Percentiles rank a stretch among this genome's conserved stretches.
Evolutionary conservation across 169 alveolate species (phyloP).

Genomic region (Eimeria maxima): DNA sequence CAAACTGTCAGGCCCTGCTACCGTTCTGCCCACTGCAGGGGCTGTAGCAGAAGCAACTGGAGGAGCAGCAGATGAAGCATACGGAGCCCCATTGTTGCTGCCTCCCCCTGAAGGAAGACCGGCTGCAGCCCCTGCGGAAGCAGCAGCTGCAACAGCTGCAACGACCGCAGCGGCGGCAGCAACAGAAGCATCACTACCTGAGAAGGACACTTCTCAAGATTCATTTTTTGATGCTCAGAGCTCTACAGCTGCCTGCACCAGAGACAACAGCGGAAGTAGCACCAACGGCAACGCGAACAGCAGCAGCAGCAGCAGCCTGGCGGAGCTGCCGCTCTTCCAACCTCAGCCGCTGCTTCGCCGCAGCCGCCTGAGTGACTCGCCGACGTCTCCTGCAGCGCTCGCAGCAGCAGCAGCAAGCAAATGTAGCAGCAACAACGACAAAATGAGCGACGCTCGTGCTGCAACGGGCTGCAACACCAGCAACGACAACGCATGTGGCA

Average conservation of each 20-base stretch:
- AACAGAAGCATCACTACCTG: background rate
- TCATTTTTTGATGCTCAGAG: background rate
- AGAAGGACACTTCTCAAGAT: background rate
- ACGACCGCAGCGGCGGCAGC: background rate
- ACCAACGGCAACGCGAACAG: background rate
- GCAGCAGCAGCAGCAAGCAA: background rate
- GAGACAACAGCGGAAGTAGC: background rate
- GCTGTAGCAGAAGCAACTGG: background rate
- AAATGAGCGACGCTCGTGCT: background rate
- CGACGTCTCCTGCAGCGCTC: background rate
- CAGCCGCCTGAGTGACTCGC: slow-evolving; percentile 50
- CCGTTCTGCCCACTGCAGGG: too few species aligned
- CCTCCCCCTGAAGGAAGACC: background rate
- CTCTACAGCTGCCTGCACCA: background rate
- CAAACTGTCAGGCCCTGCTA: background rate
- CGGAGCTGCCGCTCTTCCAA: slow-evolving; percentile 37
- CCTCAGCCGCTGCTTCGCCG: slow-evolving; percentile 58
- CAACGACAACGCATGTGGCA: background rate
- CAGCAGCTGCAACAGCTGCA: background rate
- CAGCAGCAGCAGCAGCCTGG: slow-evolving; percentile 29
- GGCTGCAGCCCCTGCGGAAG: background rate
- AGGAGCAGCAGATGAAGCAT: slow-evolving; percentile 8
- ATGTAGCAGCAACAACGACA: background rate
- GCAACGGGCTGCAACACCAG: background rate
- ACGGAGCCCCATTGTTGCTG: slow-evolving; percentile 5